These are phyloP conservation scores for Xylaria sp. DNA, from an alignment of 2,329 filamentous ascomycete species.

Conservation along the genomic window DNA sequence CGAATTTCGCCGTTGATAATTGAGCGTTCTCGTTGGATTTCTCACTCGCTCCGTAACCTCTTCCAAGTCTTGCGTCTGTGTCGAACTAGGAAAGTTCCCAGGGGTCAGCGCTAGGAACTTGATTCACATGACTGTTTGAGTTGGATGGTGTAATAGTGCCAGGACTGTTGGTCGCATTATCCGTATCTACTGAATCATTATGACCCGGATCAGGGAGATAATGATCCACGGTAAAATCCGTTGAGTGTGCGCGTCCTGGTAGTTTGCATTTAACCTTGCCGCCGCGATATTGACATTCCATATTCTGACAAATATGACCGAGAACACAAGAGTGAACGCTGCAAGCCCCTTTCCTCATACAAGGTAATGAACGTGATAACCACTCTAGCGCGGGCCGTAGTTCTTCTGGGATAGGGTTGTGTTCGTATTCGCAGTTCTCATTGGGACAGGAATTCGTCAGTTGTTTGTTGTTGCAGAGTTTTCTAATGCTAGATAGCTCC, in stretches of 20 bases:
- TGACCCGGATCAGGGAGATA: conserved; percentile 8
- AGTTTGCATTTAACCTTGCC: conserved; percentile 48
- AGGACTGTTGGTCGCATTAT: conserved; percentile 5
- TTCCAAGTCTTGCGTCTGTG: conserved; percentile 10
- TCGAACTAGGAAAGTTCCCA: conserved; percentile 26
- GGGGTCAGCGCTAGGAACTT: background rate
- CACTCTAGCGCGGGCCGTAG: conserved; percentile 43
- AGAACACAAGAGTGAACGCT: conserved; percentile 42
- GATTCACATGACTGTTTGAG: conserved; percentile 17
- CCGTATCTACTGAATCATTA: background rate
- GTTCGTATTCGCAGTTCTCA: conserved; percentile 47
- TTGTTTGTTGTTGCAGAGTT: conserved; percentile 47
- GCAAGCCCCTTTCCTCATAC: conserved; percentile 44
- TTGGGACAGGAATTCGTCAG: conserved; percentile 41
- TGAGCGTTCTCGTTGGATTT: conserved; percentile 5
- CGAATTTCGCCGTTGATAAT: conserved; percentile 2
- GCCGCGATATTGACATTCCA: conserved; percentile 47
- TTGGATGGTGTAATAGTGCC: conserved; percentile 3
- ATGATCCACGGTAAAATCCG: conserved; percentile 33
- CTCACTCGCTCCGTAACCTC: background rate
- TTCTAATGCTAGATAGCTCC: conserved; percentile 38
- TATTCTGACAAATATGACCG: conserved; percentile 49
- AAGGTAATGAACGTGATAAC: conserved; percentile 47
- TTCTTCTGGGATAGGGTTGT: conserved; percentile 42
- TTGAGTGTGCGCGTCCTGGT: conserved; percentile 37